These are phyloP conservation scores for Pseudogymnoascus sp. DNA, from an alignment of 2,329 filamentous ascomycete species.

Conservation along the genomic window DNA sequence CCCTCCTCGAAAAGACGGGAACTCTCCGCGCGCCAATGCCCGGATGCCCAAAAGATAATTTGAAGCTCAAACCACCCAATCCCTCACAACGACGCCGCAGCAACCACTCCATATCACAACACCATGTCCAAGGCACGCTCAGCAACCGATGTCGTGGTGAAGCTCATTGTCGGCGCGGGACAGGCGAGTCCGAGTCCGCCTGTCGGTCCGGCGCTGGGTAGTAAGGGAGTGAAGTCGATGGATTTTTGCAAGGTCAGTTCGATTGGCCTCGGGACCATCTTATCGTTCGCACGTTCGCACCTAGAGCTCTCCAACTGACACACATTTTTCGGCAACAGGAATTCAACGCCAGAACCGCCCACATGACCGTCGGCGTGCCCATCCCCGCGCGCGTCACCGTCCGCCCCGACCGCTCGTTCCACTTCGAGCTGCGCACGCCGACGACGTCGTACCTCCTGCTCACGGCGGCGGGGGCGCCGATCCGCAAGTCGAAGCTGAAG, in stretches of 20 bases:
- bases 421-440: conserved; percentile 87
- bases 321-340: conserved; percentile 48
- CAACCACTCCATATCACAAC: neutral
- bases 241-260: conserved; percentile 88
- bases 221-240: conserved; percentile 98
- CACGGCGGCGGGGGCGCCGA: conserved; percentile 67
- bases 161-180: conserved; percentile 93
- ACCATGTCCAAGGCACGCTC: conserved; percentile 28
- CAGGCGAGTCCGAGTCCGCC: conserved; percentile 92
- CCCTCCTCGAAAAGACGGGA: neutral
- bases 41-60: neutral
- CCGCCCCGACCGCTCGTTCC: conserved; percentile 84
- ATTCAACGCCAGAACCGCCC: conserved; percentile 89
- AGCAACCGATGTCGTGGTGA: conserved; percentile 67
- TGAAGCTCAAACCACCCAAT: neutral
- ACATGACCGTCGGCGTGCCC: conserved; percentile 74
- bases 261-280: neutral
- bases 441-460: conserved; percentile 88
- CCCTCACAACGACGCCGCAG: neutral
- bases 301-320: conserved; percentile 7
- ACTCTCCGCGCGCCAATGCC: neutral
- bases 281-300: neutral
- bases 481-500: conserved; percentile 65
- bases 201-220: conserved; percentile 90
- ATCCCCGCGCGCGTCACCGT: conserved; percentile 87